Evolutionary conservation across 2,329 filamentous ascomycete genomes (phyloP).

Genomic region (Helotiales sp.): DNA sequence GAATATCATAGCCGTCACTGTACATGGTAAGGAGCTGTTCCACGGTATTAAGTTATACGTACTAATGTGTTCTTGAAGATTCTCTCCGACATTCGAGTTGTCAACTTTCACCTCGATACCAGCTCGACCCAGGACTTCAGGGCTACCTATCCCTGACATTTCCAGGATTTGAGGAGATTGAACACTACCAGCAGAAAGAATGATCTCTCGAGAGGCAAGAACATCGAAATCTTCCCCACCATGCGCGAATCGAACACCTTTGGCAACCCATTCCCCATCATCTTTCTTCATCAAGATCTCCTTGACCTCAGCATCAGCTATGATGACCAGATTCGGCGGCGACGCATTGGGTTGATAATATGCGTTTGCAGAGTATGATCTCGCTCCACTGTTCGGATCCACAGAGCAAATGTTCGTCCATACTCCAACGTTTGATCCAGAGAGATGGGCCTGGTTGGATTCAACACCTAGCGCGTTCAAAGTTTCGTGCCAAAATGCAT

Average conservation of each 20-base stretch:
- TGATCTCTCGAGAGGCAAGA: constrained; percentile 30
- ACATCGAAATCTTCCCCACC: constrained; percentile 20
- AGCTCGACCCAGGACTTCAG: constrained; percentile 12
- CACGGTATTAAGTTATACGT: neutral
- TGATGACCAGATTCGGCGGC: constrained; percentile 67
- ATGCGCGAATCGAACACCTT: constrained; percentile 13
- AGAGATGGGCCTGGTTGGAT: constrained; percentile 4
- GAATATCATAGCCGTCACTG: constrained; percentile 2
- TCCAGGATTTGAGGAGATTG: constrained; percentile 35
- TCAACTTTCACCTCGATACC: constrained; percentile 21
- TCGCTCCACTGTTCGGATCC: constrained; percentile 11
- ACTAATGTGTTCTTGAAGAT: constrained; percentile 21
- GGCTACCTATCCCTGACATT: constrained; percentile 34
- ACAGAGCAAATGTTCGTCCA: constrained; percentile 3
- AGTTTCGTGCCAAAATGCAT: constrained; percentile 1
- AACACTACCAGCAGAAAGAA: constrained; percentile 29
- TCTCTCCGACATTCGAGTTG: constrained; percentile 27
- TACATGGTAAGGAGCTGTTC: neutral
- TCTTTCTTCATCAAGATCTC: constrained; percentile 48
- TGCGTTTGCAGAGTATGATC: constrained; percentile 23
- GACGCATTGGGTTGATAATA: constrained; percentile 20
- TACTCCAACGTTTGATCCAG: constrained; percentile 59
- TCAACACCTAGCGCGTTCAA: neutral
- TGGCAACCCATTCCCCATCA: constrained; percentile 5
- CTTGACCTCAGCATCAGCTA: constrained; percentile 83